These are phyloP conservation scores for Pyricularia sp. DNA, from an alignment of 2,329 filamentous ascomycete genomes.

Conservation along the genomic window DNA sequence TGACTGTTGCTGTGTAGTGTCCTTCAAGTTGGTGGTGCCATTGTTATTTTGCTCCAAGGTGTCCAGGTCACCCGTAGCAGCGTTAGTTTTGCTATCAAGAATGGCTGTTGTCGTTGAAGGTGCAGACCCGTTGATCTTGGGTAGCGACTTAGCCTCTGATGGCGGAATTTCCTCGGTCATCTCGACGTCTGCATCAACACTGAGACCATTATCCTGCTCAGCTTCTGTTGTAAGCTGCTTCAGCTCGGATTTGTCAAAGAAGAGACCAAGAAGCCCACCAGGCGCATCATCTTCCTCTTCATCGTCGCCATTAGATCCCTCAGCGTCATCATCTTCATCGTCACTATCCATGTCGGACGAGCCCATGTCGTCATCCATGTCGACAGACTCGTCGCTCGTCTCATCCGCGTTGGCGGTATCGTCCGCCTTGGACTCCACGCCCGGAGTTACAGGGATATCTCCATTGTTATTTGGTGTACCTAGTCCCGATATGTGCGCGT, in stretches of 20 bases:
- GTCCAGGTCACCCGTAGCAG: neutral
- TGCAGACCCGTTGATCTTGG: neutral
- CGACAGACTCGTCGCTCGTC: constrained; percentile 50
- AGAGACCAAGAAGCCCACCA: constrained; percentile 37
- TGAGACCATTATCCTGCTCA: constrained; percentile 7
- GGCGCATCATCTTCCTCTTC: constrained; percentile 23
- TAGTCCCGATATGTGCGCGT: constrained; percentile 47
- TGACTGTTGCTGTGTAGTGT: neutral
- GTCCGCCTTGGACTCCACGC: neutral
- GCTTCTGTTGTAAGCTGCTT: constrained; percentile 35
- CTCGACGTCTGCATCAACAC: constrained; percentile 14
- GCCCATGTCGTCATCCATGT: constrained; percentile 55
- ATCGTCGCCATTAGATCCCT: constrained; percentile 31
- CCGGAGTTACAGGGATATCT: constrained; percentile 1
- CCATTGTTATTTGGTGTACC: constrained; percentile 15
- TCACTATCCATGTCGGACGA: constrained; percentile 39
- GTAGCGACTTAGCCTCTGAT: neutral
- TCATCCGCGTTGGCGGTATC: constrained; percentile 22
- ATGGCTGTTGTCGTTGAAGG: neutral
- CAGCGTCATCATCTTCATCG: constrained; percentile 25
- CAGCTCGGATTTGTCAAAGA: constrained; percentile 47
- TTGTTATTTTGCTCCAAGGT: neutral
- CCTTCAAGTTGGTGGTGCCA: neutral
- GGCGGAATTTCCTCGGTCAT: constrained; percentile 18
- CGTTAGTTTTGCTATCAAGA: neutral